Conservation (phyloP, 306 rosid species). For the Corylus avellana region DNA sequence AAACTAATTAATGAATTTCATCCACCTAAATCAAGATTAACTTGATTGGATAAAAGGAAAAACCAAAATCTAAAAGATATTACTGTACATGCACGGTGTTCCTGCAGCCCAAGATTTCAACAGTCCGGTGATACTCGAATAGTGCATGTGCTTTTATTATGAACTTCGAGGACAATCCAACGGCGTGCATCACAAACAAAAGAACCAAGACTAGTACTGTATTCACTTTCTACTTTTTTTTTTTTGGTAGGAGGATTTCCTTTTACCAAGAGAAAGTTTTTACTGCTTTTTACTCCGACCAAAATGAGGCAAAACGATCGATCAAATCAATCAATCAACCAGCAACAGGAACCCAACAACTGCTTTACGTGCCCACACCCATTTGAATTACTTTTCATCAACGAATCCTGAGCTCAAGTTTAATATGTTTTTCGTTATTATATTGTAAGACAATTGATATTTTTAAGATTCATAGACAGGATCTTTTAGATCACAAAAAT, state of each 20-base stretch:
- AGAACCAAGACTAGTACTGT: not conserved
- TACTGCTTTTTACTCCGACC: not conserved
- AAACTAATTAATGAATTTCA: no score
- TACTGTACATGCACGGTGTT: not conserved
- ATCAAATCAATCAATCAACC: slow-evolving; percentile 24
- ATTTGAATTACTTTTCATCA: no score
- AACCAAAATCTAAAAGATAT: not conserved
- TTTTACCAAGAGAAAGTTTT: slow-evolving; percentile 9
- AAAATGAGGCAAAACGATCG: not conserved
- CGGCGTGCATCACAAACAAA: not conserved
- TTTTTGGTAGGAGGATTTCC: not conserved
- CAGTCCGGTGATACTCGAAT: not conserved
- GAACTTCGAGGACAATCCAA: slow-evolving; percentile 3
- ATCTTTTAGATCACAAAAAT: no score
- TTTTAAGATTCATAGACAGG: no score
- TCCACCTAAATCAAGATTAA: not conserved
- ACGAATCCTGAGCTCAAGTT: no score
- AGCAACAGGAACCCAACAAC: not conserved
- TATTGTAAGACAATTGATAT: no score
- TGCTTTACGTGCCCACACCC: not conserved
- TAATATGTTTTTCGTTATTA: no score
- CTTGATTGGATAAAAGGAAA: not conserved
- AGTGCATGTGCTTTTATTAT: not conserved
- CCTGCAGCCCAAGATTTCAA: not conserved
- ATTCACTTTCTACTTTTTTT: not conserved